Percentiles rank a stretch among this genome's conserved stretches.
These are phyloP conservation scores for Maudiozyma bulderi DNA, from an alignment of 805 yeast genomes.

Conservation along the genomic window DNA sequence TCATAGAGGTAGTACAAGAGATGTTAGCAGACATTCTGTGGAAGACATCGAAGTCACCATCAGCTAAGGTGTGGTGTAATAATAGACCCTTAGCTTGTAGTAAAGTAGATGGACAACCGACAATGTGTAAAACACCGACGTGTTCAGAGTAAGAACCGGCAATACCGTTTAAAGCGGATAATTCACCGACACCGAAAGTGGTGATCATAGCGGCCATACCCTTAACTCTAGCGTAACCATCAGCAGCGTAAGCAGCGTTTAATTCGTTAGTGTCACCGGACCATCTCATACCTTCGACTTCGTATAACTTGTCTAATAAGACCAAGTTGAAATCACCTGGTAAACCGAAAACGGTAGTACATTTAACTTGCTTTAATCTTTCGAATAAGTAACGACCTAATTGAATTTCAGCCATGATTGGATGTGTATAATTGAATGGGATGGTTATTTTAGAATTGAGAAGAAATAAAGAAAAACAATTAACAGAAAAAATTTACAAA, in stretches of 20 bases:
- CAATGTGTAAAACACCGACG: conserved; percentile 1
- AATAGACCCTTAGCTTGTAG: background rate
- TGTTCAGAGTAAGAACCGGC: conserved; percentile 2
- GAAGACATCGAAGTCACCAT: conserved; percentile 2
- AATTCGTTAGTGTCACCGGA: conserved; percentile 1
- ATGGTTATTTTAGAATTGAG: background rate
- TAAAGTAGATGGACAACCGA: conserved; percentile 1
- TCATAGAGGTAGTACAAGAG: background rate
- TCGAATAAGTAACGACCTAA: conserved; percentile 1
- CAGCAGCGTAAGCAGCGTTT: conserved; percentile 2
- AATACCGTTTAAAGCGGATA: conserved; percentile 1
- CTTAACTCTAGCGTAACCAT: conserved; percentile 2
- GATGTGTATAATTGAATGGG: conserved; percentile 16
- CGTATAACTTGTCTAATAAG: conserved; percentile 1
- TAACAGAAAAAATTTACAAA: background rate
- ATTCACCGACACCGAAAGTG: conserved; percentile 2
- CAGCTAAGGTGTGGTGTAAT: conserved; percentile 1
- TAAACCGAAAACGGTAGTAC: background rate
- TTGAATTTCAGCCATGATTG: conserved; percentile 8
- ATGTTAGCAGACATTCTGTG: conserved; percentile 2
- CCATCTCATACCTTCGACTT: conserved; percentile 1
- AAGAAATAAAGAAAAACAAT: background rate
- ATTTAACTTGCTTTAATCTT: background rate
- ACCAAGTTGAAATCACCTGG: no score
- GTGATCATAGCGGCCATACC: conserved; percentile 1